Evolutionary conservation across 2,329 filamentous ascomycete species (phyloP).

Genomic region (Phialophora expanda): DNA sequence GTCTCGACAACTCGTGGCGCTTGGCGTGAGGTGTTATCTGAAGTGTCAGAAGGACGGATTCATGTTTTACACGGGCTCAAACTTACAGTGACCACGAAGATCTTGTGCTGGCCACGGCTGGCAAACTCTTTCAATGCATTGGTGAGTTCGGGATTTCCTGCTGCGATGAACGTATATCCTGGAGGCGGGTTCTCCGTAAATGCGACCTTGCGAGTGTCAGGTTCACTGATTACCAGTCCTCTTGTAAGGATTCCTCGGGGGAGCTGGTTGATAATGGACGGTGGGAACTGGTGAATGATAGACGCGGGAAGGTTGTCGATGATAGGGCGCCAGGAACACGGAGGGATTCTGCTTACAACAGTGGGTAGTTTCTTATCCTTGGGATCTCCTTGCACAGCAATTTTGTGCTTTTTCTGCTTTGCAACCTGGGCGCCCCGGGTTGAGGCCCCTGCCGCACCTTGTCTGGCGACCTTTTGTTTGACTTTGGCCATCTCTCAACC

Average conservation of each 20-base stretch:
- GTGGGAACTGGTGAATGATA: neutral
- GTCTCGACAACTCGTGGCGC: slow-evolving; percentile 61
- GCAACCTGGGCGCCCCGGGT: slow-evolving; percentile 34
- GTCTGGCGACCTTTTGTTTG: slow-evolving; percentile 27
- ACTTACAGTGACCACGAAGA: slow-evolving; percentile 66
- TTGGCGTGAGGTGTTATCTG: slow-evolving; percentile 58
- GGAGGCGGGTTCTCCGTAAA: slow-evolving; percentile 60
- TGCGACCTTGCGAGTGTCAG: slow-evolving; percentile 53
- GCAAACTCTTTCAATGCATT: slow-evolving; percentile 65
- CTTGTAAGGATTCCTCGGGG: slow-evolving; percentile 4
- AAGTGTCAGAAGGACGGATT: slow-evolving; percentile 21
- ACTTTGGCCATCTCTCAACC: slow-evolving; percentile 27
- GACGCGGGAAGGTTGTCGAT: neutral
- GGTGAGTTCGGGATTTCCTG: slow-evolving; percentile 65
- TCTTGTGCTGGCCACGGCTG: slow-evolving; percentile 58
- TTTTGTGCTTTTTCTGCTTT: slow-evolving; percentile 56
- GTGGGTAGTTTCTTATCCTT: slow-evolving; percentile 66
- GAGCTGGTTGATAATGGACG: neutral
- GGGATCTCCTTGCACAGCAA: slow-evolving; percentile 63
- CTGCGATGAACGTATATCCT: slow-evolving; percentile 67
- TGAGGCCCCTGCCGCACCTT: slow-evolving; percentile 18
- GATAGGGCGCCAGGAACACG: neutral
- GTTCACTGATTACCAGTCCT: slow-evolving; percentile 26
- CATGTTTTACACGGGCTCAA: neutral
- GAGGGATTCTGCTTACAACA: slow-evolving; percentile 45